phyloP scores from a whole-genome alignment of 225 moss, liverwort and hornwort genomes.

The Asterella californica region DNA sequence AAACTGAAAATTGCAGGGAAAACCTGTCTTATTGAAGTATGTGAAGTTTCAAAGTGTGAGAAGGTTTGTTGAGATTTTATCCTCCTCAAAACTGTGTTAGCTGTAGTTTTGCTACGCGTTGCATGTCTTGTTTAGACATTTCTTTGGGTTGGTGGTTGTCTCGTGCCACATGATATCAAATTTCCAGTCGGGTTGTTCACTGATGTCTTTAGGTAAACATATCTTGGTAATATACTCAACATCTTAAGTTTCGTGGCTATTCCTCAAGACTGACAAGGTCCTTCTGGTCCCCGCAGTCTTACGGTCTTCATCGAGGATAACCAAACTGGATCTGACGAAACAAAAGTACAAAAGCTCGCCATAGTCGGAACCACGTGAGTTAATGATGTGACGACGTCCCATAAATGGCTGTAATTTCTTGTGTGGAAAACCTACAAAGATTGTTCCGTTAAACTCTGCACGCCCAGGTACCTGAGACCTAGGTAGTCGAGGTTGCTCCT shows the following conservation, averaged over 20 bases:
- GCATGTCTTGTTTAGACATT: not conserved
- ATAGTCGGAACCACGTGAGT: constrained; percentile 96
- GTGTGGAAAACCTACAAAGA: too few species aligned
- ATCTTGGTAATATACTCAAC: not conserved
- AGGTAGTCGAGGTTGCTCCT: not conserved
- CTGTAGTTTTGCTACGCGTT: not conserved
- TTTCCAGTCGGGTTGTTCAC: not conserved
- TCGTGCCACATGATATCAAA: not conserved
- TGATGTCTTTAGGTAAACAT: not conserved
- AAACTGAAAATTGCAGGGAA: constrained; percentile 59
- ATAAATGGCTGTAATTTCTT: not conserved
- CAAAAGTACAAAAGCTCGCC: constrained; percentile 85
- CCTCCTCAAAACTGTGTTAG: not conserved
- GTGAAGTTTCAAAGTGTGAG: constrained; percentile 98
- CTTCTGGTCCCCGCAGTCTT: constrained; percentile 50
- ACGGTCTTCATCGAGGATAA: constrained; percentile 92
- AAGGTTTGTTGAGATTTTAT: constrained; percentile 45
- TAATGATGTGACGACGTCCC: not conserved
- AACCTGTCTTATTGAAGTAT: constrained; percentile 89
- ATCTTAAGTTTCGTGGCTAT: not conserved
- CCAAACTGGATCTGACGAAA: constrained; percentile 77
- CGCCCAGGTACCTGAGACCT: not conserved
- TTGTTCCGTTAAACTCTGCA: not conserved
- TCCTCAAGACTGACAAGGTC: not conserved
- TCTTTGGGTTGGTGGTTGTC: not conserved